Evolutionary conservation across 768 basidiomycete genomes (phyloP).

Genomic region (Suillus decipiens): DNA sequence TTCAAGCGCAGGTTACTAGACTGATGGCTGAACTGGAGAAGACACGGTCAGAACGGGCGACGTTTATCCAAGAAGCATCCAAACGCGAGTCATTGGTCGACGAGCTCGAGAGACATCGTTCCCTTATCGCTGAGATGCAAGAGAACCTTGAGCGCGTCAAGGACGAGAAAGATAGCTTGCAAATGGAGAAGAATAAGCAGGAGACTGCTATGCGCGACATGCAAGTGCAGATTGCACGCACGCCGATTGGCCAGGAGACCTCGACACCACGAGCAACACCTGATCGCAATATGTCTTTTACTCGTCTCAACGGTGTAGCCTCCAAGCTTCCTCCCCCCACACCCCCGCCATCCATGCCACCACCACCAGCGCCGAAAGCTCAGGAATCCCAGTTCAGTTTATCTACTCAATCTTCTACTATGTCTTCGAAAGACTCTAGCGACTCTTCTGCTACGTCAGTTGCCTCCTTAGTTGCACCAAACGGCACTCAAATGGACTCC

Average conservation of each 20-base stretch:
- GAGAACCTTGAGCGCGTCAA: conserved; percentile 76
- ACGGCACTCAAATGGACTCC: conserved; percentile 44
- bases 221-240: conserved; percentile 69
- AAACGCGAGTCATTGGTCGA: conserved; percentile 72
- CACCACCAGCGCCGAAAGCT: conserved; percentile 71
- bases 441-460: conserved; percentile 72
- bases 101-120: conserved; percentile 79
- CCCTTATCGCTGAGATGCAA: conserved; percentile 73
- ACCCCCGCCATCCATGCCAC: conserved; percentile 79
- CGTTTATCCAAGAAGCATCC: conserved; percentile 69
- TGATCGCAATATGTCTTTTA: conserved; percentile 56
- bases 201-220: conserved; percentile 75
- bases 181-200: conserved; percentile 68
- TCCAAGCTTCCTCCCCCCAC: conserved; percentile 85
- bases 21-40: conserved; percentile 61
- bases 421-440: conserved; percentile 65
- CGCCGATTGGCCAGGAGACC: conserved; percentile 37
- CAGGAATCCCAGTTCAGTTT: conserved; percentile 56
- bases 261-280: conserved; percentile 55
- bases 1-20: conserved; percentile 43
- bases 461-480: conserved; percentile 42
- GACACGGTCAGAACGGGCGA: conserved; percentile 58
- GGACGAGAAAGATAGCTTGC: conserved; percentile 79
- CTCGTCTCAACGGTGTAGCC: conserved; percentile 61
- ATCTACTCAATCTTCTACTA: conserved; percentile 61